Percentiles rank a stretch among this genome's conserved stretches.
phyloP scores from a whole-genome alignment of 1,284 basidiomycete species.

The Hemileia vastatrix region DNA sequence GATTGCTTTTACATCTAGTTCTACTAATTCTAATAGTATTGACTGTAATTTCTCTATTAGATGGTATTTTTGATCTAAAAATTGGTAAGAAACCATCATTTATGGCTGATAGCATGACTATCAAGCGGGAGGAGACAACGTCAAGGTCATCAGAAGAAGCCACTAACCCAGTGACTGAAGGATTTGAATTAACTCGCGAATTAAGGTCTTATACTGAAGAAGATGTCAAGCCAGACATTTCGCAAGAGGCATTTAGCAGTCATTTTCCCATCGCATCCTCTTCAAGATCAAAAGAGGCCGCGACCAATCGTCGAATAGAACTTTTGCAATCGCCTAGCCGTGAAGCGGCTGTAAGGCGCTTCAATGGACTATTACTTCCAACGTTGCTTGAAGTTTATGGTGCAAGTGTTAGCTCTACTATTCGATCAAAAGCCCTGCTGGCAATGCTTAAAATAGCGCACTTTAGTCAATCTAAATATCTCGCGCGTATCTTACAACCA shows the following conservation, averaged over 20 bases:
- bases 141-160: too few relatives aligned
- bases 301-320: slow-evolving; percentile 45
- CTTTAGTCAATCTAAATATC: slow-evolving; percentile 65
- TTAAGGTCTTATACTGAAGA: slow-evolving; percentile 1
- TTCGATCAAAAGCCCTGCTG: slow-evolving; percentile 74
- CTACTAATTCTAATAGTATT: not conserved
- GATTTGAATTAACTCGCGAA: too few relatives aligned
- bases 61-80: slow-evolving; percentile 36
- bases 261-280: not conserved
- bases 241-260: slow-evolving; percentile 2
- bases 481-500: slow-evolving; percentile 67
- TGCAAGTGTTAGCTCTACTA: slow-evolving; percentile 74
- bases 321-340: slow-evolving; percentile 59
- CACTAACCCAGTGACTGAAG: too few relatives aligned
- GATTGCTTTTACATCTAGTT: not conserved
- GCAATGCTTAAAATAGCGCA: slow-evolving; percentile 78
- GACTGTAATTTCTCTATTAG: slow-evolving; percentile 2
- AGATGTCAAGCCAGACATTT: slow-evolving; percentile 21
- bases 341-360: slow-evolving; percentile 57
- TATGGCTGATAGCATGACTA: slow-evolving; percentile 15
- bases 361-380: slow-evolving; percentile 73
- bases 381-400: slow-evolving; percentile 90
- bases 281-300: slow-evolving; percentile 34
- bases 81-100: slow-evolving; percentile 28
- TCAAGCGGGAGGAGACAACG: slow-evolving; percentile 31